Conservation (phyloP, 176 grass and related monocot species). For the Lolium rigidum region DNA sequence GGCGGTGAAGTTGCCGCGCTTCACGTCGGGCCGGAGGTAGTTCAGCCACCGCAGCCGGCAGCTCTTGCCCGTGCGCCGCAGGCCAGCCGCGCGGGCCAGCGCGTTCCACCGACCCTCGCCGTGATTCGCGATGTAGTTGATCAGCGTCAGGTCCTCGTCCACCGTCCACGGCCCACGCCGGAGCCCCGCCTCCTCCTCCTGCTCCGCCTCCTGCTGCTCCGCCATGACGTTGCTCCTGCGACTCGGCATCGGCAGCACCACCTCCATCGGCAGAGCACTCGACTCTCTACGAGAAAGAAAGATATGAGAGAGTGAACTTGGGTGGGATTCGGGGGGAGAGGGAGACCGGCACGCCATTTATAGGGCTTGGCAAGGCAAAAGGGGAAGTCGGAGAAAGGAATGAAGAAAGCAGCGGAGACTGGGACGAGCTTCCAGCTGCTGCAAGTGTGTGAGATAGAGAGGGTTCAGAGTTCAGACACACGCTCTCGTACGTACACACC, state of each 20-base stretch:
- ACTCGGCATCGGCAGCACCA: constrained; percentile 38
- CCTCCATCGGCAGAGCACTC: constrained; percentile 29
- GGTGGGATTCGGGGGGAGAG: constrained; percentile 1
- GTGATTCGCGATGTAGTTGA: constrained; percentile 62
- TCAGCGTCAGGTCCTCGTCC: constrained; percentile 57
- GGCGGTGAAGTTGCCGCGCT: constrained; percentile 69
- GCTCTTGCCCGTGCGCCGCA: constrained; percentile 71
- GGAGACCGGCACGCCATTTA: constrained; percentile 37
- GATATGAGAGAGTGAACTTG: neutral
- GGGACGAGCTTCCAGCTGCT: neutral
- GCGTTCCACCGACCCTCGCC: constrained; percentile 67
- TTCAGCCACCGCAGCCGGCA: constrained; percentile 81
- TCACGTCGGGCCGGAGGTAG: constrained; percentile 74
- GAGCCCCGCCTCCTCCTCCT: constrained; percentile 18
- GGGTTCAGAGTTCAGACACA: neutral
- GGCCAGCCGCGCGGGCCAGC: constrained; percentile 51
- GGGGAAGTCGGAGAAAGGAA: neutral
- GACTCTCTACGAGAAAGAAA: neutral
- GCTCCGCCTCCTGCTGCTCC: neutral
- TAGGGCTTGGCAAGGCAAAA: constrained; percentile 30
- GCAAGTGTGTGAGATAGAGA: neutral
- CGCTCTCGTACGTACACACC: neutral
- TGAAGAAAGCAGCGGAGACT: constrained; percentile 8
- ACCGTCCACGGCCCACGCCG: constrained; percentile 65
- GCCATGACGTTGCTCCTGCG: neutral